Base-by-base conservation (phyloP, 2,329 filamentous ascomycete species). In the Nothopassalora personata region DNA sequence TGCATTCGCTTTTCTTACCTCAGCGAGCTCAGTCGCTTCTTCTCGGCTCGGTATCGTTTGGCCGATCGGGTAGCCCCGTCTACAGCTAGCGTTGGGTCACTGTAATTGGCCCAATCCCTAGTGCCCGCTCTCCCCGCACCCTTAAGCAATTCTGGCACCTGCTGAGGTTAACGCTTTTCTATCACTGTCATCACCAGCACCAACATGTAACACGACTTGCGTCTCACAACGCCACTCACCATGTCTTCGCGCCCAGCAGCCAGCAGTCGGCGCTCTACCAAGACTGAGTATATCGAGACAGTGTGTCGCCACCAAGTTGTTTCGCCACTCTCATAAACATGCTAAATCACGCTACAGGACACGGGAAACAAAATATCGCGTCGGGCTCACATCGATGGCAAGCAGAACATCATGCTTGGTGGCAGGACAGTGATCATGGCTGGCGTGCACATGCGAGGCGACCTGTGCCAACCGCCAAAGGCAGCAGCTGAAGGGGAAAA, bases 351-450 rank as follows among this genome's bases (percentile, higher is more conserved):
- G 6, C 39, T 3, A 18, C 67, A 96, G 92, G 93, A 97, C 77
- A 96, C 92, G 2, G 94, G 94, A 66, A 99, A 99, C 83, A 97
- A 97, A 79, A 94, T 99, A 70, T 93, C 92, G 43, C 90, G 94
- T 66, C 91, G 91, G 67, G 90, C 91, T 62, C 87, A 88, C 72
- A 90, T 99, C 67, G 89, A 96, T 70, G 94, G 94, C 69, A 97
- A 93, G 23, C 91, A 96, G 68, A 96, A 97, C 77, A 97, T 99
- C 76, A 96, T 96, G 76, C 88, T 99, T 1, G 94, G 91, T 67
- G 94, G 94, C 64, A 96, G 75, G 76, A 96, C 92, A 0, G 91
- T 97, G 63, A 96, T 99, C 71, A 91, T 96, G 81, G 88, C 91
- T 63, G 92, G 96, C 71, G 93, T 91, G 68, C 91, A 94, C 75